These are phyloP conservation scores for Lecanicillium sp. DNA, from an alignment of 2,329 filamentous ascomycete species.

Conservation along the genomic window DNA sequence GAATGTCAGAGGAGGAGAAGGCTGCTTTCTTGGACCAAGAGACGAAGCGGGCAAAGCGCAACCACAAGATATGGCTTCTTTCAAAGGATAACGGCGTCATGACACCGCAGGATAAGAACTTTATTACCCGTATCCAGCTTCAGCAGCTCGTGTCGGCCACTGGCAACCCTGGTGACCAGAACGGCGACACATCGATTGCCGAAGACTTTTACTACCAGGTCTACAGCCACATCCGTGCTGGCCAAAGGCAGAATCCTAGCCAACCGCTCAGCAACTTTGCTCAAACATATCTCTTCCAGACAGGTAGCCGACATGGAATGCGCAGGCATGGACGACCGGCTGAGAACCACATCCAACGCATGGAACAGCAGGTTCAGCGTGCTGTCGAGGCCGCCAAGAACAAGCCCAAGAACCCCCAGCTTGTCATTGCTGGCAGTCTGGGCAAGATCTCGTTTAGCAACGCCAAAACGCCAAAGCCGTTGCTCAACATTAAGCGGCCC, in stretches of 20 bases:
- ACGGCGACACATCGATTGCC: slow-evolving; percentile 69
- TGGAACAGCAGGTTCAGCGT: slow-evolving; percentile 98
- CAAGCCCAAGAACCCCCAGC: slow-evolving; percentile 93
- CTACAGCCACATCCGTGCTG: slow-evolving; percentile 86
- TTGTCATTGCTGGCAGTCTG: slow-evolving; percentile 91
- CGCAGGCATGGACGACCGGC: slow-evolving; percentile 73
- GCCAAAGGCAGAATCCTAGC: slow-evolving; percentile 81
- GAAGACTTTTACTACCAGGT: slow-evolving; percentile 99
- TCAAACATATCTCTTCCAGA: slow-evolving; percentile 95
- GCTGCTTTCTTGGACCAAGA: slow-evolving; percentile 81
- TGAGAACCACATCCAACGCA: slow-evolving; percentile 96
- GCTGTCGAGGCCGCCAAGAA: slow-evolving; percentile 96
- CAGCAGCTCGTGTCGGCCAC: slow-evolving; percentile 93
- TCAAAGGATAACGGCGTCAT: slow-evolving; percentile 95
- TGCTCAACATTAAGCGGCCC: slow-evolving; percentile 88
- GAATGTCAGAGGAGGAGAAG: slow-evolving; percentile 78
- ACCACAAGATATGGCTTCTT: slow-evolving; percentile 93
- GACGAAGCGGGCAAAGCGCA: slow-evolving; percentile 89
- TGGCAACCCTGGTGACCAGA: slow-evolving; percentile 74
- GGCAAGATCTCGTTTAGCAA: slow-evolving; percentile 99
- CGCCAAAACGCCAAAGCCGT: slow-evolving; percentile 89
- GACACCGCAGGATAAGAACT: slow-evolving; percentile 99
- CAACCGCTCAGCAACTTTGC: slow-evolving; percentile 94
- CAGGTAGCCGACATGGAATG: slow-evolving; percentile 70
- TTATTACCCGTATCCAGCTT: slow-evolving; percentile 94